Conservation (phyloP, 768 basidiomycete species). For the Psilocybe subaeruginosa region DNA sequence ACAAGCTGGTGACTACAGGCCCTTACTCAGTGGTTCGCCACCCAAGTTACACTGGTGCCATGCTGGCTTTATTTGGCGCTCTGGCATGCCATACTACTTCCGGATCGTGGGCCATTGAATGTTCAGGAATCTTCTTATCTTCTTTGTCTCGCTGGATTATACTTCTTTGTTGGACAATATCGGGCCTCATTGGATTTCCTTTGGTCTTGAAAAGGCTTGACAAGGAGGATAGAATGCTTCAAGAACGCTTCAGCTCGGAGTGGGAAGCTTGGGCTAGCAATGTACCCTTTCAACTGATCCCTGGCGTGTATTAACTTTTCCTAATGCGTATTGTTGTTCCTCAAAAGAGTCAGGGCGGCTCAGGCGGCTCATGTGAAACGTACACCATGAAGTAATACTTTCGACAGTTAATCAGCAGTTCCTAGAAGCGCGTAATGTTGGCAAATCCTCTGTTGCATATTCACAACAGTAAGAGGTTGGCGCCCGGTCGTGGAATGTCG, state of each 20-base stretch:
- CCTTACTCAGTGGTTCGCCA: slow-evolving; percentile 23
- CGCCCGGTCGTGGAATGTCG: no score
- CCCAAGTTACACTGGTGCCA: slow-evolving; percentile 18
- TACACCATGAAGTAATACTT: no score
- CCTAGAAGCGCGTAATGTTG: no score
- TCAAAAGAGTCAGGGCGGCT: no score
- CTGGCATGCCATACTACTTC: slow-evolving; percentile 10
- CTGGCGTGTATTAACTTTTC: slow-evolving; percentile 27
- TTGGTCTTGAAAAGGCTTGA: slow-evolving; percentile 22
- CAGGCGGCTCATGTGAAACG: no score
- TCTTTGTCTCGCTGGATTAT: slow-evolving; percentile 3
- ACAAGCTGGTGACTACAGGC: slow-evolving; percentile 20
- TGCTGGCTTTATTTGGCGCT: slow-evolving; percentile 14
- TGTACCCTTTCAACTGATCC: slow-evolving; percentile 33
- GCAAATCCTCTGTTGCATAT: no score
- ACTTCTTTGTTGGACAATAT: slow-evolving; percentile 16
- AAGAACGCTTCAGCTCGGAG: slow-evolving; percentile 29
- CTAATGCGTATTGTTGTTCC: no score
- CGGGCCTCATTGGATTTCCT: not conserved
- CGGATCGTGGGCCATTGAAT: slow-evolving; percentile 21
- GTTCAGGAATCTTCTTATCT: slow-evolving; percentile 13
- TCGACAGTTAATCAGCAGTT: no score
- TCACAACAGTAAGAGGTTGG: no score
- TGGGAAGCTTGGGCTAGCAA: slow-evolving; percentile 33
- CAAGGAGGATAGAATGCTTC: slow-evolving; percentile 34